Base-by-base conservation (phyloP, 1,139 yeast species). In the Kodamaea suecica region DNA sequence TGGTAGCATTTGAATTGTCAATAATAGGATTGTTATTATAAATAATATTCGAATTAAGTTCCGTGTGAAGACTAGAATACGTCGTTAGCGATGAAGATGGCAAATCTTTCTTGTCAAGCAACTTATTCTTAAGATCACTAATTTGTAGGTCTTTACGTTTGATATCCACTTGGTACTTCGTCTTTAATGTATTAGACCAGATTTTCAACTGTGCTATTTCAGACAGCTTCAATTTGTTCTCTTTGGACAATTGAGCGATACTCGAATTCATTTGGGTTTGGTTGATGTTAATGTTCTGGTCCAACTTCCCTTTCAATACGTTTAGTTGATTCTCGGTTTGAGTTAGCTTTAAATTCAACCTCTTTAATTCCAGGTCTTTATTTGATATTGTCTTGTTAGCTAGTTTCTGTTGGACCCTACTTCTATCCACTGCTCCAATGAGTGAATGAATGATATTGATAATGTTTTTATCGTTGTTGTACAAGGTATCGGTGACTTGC, bases 371-470 rank as follows among this genome's bases (percentile, higher is more conserved):
- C 8, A 50, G 47, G 34, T 69, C 69, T 34, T 66, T 60, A 23
- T 52, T 55, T 10, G 44, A 45, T 6, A 68, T 45, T 0, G 57
- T 48, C 29, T 55, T 57, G 37, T 64, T 63, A 28, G 66, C 59
- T 4, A 54, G 42, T 30, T 52, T 57, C 33, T 61, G 66, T 33
- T 66, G 73, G 3, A 43, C 50, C 26, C 70, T 55, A 38, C 59
- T 57, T 24, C 70, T 51, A 30, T 71, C 76, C 1, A 70, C 53
- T 4, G 68, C 60, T 35, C 61, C 63, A 3, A 67, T 43, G 5
- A 72, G 50, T 3, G 70, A 61, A 42, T 70, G 68, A 2, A 72
- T 59, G 28, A 67, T 61, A 43, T 70, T 70, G 20, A 72, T 65
- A 17, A 61, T 50, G 34, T 64, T 61, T 43, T 69, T 65, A 45